phyloP scores from a whole-genome alignment of 2,329 filamentous ascomycete genomes.

The Bipolaris oryzae region DNA sequence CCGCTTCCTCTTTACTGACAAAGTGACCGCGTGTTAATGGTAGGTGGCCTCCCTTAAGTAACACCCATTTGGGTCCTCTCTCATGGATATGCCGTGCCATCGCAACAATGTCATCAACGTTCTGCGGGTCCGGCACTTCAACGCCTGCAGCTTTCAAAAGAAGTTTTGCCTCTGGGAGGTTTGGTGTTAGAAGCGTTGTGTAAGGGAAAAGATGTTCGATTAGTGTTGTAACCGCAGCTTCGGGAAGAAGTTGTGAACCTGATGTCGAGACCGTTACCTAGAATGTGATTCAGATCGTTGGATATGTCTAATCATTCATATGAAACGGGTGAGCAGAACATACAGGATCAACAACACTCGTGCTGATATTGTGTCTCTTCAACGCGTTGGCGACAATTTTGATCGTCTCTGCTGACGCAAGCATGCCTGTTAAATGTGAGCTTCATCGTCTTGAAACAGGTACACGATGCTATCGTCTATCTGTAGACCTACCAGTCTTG shows the following conservation, averaged over 20 bases:
- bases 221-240: constrained; percentile 67
- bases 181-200: constrained; percentile 75
- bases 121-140: constrained; percentile 56
- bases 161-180: constrained; percentile 74
- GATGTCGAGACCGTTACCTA: constrained; percentile 89
- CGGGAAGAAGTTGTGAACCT: constrained; percentile 71
- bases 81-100: constrained; percentile 69
- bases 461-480: not conserved
- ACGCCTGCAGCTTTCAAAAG: constrained; percentile 63
- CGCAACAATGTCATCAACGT: constrained; percentile 68
- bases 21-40: constrained; percentile 71
- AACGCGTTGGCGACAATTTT: constrained; percentile 70
- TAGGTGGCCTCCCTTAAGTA: constrained; percentile 91
- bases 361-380: constrained; percentile 61
- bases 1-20: constrained; percentile 63
- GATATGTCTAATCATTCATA: not conserved
- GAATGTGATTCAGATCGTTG: not conserved
- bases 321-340: constrained; percentile 17
- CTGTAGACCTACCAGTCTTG: constrained; percentile 72
- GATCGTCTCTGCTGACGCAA: constrained; percentile 74
- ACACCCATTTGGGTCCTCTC: constrained; percentile 77
- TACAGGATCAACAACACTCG: constrained; percentile 77
- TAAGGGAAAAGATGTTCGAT: constrained; percentile 66
- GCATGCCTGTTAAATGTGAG: constrained; percentile 68
- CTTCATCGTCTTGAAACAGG: not conserved